Evolutionary conservation across 768 basidiomycete genomes (phyloP).

Genomic region (Tulasnella sp.): DNA sequence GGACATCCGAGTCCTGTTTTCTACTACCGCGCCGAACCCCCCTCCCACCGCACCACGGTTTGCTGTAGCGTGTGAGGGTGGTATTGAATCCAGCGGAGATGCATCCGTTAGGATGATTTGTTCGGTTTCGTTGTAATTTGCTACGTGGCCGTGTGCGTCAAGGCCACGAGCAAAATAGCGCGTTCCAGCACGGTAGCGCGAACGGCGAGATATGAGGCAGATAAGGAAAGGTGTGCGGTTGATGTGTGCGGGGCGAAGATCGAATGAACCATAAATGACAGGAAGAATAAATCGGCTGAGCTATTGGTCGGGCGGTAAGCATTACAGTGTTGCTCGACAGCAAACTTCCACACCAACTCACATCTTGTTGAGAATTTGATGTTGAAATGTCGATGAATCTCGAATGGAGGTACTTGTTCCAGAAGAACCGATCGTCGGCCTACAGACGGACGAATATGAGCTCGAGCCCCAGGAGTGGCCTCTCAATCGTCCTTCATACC

Average conservation of each 20-base stretch:
- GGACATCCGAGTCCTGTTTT: conserved; percentile 56
- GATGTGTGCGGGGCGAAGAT: conserved; percentile 72
- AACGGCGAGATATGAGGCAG: conserved; percentile 89
- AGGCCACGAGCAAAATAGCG: conserved; percentile 96
- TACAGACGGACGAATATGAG: conserved; percentile 42
- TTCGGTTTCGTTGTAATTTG: conserved; percentile 98
- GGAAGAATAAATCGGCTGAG: conserved; percentile 88
- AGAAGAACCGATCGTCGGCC: conserved; percentile 97
- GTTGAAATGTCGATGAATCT: conserved; percentile 62
- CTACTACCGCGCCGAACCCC: conserved; percentile 32
- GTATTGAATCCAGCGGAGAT: conserved; percentile 36
- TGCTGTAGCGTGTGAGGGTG: conserved; percentile 25
- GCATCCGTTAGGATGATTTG: conserved; percentile 75
- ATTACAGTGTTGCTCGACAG: neutral
- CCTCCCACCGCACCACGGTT: conserved; percentile 34
- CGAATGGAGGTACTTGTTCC: conserved; percentile 82
- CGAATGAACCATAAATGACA: conserved; percentile 92
- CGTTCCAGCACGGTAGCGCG: conserved; percentile 92
- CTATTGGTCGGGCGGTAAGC: conserved; percentile 49
- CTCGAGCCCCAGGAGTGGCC: neutral
- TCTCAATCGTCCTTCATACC: conserved; percentile 50
- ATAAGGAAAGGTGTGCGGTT: conserved; percentile 80
- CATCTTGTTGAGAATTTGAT: conserved; percentile 63
- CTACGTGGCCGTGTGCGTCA: conserved; percentile 84
- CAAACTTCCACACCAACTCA: conserved; percentile 46